Base-by-base conservation (phyloP, 2,329 filamentous ascomycete species). In the Sporothrix variecibatus region DNA sequence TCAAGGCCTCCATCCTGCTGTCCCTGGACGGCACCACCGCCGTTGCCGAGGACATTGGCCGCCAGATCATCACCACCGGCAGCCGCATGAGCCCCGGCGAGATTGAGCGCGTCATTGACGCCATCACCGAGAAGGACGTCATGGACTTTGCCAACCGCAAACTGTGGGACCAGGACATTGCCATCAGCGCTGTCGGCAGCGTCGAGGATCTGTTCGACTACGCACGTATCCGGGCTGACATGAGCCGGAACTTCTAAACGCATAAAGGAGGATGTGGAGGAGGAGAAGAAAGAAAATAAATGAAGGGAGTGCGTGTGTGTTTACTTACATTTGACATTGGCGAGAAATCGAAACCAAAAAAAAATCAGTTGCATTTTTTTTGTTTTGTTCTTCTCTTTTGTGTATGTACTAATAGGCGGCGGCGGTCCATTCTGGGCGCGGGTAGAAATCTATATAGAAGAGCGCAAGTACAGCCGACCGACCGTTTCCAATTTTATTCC, bases 1-100 rank as follows among this genome's bases (percentile, higher is more conserved):
- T 99, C 81, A 99, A 99, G 91, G 96, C 96, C 76, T 97, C 95
- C 73, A 95, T 99, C 81, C 93, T 99, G 76, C 91, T 99, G 78
- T 97, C 94, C 72, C 94, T 99, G 43, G 96, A 99, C 83, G 97
- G 95, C 84, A 98, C 96, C 82, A 98, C 96, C 68, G 94, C 96
- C 80, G 92, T 98, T 73, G 96, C 96, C 76, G 96, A 99, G 88
- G 96, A 99, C 83, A 97, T 99, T 84, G 96, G 96, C 81, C 94
- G 96, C 84, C 96, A 99, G 87, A 94, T 99, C 85, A 91, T 99
- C 87, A 98, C 95, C 81, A 98, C 96, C 75, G 96, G 96, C 82
- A 93, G 95, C 81, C 92, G 95, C 78, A 92, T 97, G 90, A 91
- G 87, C 82, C 94, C 96, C 75, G 92, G 93, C 83, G 96, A 99